Evolutionary conservation across 257 asterid species (phyloP), one percentile per base, ranked within the genome.

Genomic region (Nicotiana knightiana): DNA sequence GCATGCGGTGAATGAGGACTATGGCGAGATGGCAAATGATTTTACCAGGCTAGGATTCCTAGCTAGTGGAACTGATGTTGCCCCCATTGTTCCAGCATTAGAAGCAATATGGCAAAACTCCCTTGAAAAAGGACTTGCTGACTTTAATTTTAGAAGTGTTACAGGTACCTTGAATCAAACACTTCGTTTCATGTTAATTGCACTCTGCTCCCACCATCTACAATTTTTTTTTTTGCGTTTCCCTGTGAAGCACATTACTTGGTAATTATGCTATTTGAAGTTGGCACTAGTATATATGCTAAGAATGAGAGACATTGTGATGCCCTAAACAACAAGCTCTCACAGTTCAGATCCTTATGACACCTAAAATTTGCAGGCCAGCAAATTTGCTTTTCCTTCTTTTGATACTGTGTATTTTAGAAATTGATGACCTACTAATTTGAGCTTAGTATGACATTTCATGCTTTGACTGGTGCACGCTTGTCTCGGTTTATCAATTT

Each of bases 51-150:
- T 96, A 32, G 99, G 99, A 77, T 96, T 96, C 85, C 96, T 96
- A 79, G 98, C 99, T 26, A 91, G 94, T 81, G 99, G 97, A 85
- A 96, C 98, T 80, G 98, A 96, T 89, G 99, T 96, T 58, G 83
- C 98, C 80, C 99, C 99, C 26, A 96, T 96, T 77, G 81, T 96
- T 89, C 99, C 99, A 39, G 99, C 99, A 43, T 85, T 96, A 84
- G 99, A 96, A 87, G 92, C 99, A 76, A 96, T 96, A 85, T 96
- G 99, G 99, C 99, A 94, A 82, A 94, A 96, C 79, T 96, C 99
- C 17, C 96, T 91, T 55, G 99, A 92, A 78, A 96, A 96, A 83
- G 99, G 99, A 81, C 97, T 96, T 35, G 89, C 98, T 9, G 99
- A 93, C 88, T 96, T 96, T 80, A 96, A 96, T 85, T 96, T 96